A percentile compares a stretch with the other conserved stretches of the same genome.
Conservation (phyloP, 2,329 filamentous ascomycete genomes). For the Alternaria conjuncta region DNA sequence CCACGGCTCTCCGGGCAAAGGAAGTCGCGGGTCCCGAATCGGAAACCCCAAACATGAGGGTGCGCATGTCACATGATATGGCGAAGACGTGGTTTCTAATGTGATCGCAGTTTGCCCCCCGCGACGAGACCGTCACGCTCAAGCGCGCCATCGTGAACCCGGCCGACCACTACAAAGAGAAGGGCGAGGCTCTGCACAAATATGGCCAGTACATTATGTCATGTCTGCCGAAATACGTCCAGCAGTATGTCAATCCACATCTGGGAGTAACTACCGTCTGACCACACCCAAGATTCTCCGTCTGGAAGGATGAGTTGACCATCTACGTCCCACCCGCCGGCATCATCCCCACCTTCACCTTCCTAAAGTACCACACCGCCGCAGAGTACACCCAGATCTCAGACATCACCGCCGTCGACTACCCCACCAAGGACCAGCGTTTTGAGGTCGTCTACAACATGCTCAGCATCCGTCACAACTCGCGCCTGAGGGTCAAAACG, state of each 20-base stretch:
- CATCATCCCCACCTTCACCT: slow-evolving; percentile 88
- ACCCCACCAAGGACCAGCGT: slow-evolving; percentile 90
- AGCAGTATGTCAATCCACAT: slow-evolving; percentile 65
- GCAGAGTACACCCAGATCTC: slow-evolving; percentile 95
- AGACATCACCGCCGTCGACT: slow-evolving; percentile 94
- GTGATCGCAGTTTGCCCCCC: slow-evolving; percentile 49
- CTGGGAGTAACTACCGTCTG: not conserved
- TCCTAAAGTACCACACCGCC: slow-evolving; percentile 96
- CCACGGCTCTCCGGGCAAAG: slow-evolving; percentile 51
- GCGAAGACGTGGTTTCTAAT: slow-evolving; percentile 23
- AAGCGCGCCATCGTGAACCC: slow-evolving; percentile 86
- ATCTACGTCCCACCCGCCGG: slow-evolving; percentile 90
- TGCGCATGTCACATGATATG: slow-evolving; percentile 24
- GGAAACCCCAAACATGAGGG: slow-evolving; percentile 56
- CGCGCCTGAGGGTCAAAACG: slow-evolving; percentile 96
- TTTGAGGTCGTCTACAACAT: slow-evolving; percentile 99
- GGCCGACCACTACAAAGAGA: slow-evolving; percentile 88
- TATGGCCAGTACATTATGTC: slow-evolving; percentile 98
- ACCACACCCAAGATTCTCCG: slow-evolving; percentile 70
- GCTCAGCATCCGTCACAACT: slow-evolving; percentile 93
- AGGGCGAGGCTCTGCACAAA: slow-evolving; percentile 85
- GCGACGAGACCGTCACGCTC: slow-evolving; percentile 60
- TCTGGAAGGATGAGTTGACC: slow-evolving; percentile 98
- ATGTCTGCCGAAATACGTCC: slow-evolving; percentile 95
- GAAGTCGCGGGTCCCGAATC: slow-evolving; percentile 51